These are phyloP conservation scores for Groenewaldozyma salmanticensis DNA, from an alignment of 805 yeast genomes.

Conservation along the genomic window DNA sequence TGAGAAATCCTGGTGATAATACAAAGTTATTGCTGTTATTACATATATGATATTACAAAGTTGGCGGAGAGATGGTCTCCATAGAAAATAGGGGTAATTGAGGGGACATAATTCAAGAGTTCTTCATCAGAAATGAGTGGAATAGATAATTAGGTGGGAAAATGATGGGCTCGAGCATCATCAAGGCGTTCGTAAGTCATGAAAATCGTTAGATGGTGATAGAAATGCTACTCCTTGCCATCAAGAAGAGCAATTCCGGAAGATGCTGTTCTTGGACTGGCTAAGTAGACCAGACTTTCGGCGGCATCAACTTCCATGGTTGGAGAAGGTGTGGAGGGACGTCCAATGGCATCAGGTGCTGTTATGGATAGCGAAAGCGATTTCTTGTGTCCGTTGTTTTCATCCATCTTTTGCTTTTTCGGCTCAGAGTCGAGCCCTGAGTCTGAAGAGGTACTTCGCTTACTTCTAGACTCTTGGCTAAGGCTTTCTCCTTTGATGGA, in stretches of 20 bases:
- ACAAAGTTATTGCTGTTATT: no score
- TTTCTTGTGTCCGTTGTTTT: neutral
- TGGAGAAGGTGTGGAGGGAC: slow-evolving; percentile 1
- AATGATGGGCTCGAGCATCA: no score
- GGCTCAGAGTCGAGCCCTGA: slow-evolving; percentile 1
- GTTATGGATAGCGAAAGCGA: slow-evolving; percentile 1
- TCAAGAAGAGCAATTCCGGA: no score
- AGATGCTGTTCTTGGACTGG: slow-evolving; percentile 10
- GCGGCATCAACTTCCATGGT: slow-evolving; percentile 13
- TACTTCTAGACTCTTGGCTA: neutral
- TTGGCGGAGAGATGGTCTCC: no score
- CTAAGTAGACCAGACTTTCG: slow-evolving; percentile 12
- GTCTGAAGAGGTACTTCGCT: slow-evolving; percentile 3
- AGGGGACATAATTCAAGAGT: no score
- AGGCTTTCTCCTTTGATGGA: neutral
- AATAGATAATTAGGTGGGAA: no score
- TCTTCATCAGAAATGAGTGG: no score
- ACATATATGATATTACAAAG: no score
- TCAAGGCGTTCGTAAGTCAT: no score
- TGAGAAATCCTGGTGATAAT: neutral
- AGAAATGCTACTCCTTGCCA: no score
- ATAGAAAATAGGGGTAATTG: no score
- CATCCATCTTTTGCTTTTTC: neutral
- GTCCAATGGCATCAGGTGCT: slow-evolving; percentile 3
- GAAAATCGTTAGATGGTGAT: no score